Evolutionary conservation across 164 flowering plant species (phyloP).

Genomic region (Amborella trichopoda): DNA sequence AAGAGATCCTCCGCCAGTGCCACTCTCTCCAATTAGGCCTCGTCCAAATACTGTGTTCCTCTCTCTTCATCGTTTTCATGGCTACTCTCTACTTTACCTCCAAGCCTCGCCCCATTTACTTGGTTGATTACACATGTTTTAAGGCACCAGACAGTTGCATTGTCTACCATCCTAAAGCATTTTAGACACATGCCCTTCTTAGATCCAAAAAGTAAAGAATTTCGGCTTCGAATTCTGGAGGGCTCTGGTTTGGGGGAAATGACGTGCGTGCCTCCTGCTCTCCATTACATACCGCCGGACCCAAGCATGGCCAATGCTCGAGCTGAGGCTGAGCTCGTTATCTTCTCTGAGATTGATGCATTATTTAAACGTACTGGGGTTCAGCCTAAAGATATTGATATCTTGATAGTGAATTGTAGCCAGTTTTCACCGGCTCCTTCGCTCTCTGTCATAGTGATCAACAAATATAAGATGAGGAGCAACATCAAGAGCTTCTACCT

Average conservation of each 20-base stretch:
- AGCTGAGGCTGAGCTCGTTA: slow-evolving; percentile 27
- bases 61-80: slow-evolving; percentile 36
- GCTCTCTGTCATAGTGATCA: slow-evolving; percentile 33
- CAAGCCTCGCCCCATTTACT: slow-evolving; percentile 45
- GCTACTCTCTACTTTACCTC: slow-evolving; percentile 45
- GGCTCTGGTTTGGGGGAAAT: slow-evolving; percentile 28
- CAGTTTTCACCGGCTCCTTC: slow-evolving; percentile 35
- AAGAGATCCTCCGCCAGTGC: neutral
- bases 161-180: slow-evolving; percentile 19
- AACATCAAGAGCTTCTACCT: slow-evolving; percentile 14
- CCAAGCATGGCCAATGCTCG: slow-evolving; percentile 21
- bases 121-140: slow-evolving; percentile 52
- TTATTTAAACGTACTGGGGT: slow-evolving; percentile 17
- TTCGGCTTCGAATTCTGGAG: slow-evolving; percentile 24
- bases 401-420: slow-evolving; percentile 33
- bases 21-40: slow-evolving; percentile 1
- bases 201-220: slow-evolving; percentile 18
- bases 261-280: slow-evolving; percentile 24
- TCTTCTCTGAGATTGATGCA: slow-evolving; percentile 23
- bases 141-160: slow-evolving; percentile 30
- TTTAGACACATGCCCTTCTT: slow-evolving; percentile 18
- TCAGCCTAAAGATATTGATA: slow-evolving; percentile 25
- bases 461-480: slow-evolving; percentile 23
- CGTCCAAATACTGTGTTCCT: slow-evolving; percentile 32
- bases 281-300: slow-evolving; percentile 16